These are phyloP conservation scores for Suillus decipiens DNA, from an alignment of 768 basidiomycete species.

Conservation along the genomic window DNA sequence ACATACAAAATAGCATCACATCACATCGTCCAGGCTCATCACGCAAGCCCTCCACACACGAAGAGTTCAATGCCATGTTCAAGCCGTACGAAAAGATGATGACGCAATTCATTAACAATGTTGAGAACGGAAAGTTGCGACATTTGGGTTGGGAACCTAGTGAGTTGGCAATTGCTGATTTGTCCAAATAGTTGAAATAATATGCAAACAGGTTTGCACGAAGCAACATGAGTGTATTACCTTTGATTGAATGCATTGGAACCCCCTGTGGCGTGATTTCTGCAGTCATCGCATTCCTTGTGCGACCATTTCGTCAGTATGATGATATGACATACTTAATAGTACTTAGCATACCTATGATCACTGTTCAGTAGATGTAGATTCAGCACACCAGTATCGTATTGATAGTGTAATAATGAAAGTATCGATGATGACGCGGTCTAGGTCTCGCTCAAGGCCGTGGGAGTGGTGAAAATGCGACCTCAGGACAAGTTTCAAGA, in stretches of 20 bases:
- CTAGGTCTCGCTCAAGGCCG: not conserved
- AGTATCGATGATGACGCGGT: not conserved
- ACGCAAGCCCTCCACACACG: conserved; percentile 20
- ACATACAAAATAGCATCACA: conserved; percentile 18
- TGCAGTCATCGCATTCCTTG: not conserved
- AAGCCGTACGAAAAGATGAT: conserved; percentile 21
- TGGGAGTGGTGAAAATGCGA: not conserved
- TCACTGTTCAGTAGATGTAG: not conserved
- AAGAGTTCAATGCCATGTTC: conserved; percentile 26
- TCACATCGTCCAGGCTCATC: not conserved
- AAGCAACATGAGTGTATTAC: conserved; percentile 9
- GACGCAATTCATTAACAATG: conserved; percentile 20
- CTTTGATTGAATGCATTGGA: not conserved
- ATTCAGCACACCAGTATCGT: not conserved
- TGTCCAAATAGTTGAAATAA: not conserved
- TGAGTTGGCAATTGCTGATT: conserved; percentile 11
- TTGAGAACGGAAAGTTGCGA: conserved; percentile 22
- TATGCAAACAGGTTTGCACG: not conserved
- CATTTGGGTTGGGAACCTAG: conserved; percentile 30
- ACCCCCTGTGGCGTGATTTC: not conserved
- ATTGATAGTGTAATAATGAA: not conserved
- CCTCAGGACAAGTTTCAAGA: not conserved
- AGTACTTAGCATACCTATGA: not conserved
- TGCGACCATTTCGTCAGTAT: not conserved
- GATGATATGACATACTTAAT: not conserved